These are phyloP conservation scores for Heterobasidion occidentale DNA, from an alignment of 1,284 basidiomycete species.

Conservation along the genomic window DNA sequence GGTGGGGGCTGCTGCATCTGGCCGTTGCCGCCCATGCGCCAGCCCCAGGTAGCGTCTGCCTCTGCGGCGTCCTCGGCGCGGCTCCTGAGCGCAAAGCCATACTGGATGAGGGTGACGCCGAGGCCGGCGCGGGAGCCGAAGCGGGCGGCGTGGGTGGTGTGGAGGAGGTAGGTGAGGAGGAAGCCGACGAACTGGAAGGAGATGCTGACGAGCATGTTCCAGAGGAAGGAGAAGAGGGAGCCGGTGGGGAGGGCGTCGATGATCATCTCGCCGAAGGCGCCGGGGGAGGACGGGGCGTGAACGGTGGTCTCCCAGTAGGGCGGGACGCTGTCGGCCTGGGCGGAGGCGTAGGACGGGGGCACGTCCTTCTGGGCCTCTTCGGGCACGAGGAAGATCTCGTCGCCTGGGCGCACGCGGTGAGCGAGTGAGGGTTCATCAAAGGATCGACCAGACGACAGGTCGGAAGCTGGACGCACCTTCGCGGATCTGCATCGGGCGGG, in stretches of 20 bases:
- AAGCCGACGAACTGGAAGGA: slow-evolving; percentile 98
- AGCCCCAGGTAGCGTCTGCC: slow-evolving; percentile 17
- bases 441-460: background rate
- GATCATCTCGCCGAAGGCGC: slow-evolving; percentile 55
- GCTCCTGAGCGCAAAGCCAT: slow-evolving; percentile 79
- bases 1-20: background rate
- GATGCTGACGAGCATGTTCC: slow-evolving; percentile 90
- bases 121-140: slow-evolving; percentile 92
- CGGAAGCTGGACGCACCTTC: slow-evolving; percentile 39
- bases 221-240: slow-evolving; percentile 80
- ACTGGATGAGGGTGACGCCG: slow-evolving; percentile 92
- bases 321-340: slow-evolving; percentile 91
- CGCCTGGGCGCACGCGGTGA: slow-evolving; percentile 34
- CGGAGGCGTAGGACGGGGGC: slow-evolving; percentile 85
- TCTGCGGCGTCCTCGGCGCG: slow-evolving; percentile 23
- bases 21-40: slow-evolving; percentile 15
- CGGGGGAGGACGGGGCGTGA: slow-evolving; percentile 62
- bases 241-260: slow-evolving; percentile 75
- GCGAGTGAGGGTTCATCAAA: background rate
- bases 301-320: slow-evolving; percentile 98
- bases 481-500: slow-evolving; percentile 46
- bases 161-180: slow-evolving; percentile 89
- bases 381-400: slow-evolving; percentile 66
- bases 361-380: slow-evolving; percentile 78
- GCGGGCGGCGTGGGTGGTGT: slow-evolving; percentile 93